A percentile compares a stretch with the other conserved stretches of the same genome.
Evolutionary conservation across 2,329 filamentous ascomycete genomes (phyloP).

Genomic region (Penicillium verrucosum): DNA sequence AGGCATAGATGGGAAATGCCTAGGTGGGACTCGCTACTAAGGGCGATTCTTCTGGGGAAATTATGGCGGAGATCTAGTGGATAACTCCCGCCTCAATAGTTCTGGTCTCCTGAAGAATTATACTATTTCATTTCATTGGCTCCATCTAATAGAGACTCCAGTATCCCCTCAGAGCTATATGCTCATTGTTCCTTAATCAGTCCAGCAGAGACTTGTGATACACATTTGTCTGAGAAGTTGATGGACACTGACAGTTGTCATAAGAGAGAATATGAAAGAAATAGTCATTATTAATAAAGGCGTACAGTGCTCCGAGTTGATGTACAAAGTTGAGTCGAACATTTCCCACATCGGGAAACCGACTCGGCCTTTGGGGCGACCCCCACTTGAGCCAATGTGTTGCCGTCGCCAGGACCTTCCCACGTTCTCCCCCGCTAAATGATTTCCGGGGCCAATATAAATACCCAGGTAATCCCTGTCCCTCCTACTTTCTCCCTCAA

Average conservation of each 20-base stretch:
- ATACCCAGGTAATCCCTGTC: background rate
- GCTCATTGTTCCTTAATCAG: background rate
- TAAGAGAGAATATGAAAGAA: background rate
- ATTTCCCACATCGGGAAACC: constrained; percentile 12
- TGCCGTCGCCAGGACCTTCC: constrained; percentile 38
- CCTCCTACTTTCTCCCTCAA: constrained; percentile 20
- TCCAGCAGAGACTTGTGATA: background rate
- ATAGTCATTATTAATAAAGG: background rate
- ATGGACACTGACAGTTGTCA: background rate
- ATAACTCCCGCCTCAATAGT: background rate
- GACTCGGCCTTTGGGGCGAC: constrained; percentile 47
- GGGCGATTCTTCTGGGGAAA: background rate
- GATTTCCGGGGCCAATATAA: background rate
- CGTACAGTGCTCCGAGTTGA: constrained; percentile 7
- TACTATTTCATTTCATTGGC: background rate
- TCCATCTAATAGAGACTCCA: background rate
- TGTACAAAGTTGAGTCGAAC: background rate
- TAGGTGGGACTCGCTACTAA: background rate
- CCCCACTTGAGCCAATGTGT: constrained; percentile 36
- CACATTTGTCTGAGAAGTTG: background rate
- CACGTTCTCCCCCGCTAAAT: constrained; percentile 24
- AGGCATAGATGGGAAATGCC: constrained; percentile 8
- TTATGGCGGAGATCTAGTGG: background rate
- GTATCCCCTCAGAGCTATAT: background rate
- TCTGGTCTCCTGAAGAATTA: background rate